Conservation (phyloP, 2,329 filamentous ascomycete genomes). For the Fusarium brachygibbosum region DNA sequence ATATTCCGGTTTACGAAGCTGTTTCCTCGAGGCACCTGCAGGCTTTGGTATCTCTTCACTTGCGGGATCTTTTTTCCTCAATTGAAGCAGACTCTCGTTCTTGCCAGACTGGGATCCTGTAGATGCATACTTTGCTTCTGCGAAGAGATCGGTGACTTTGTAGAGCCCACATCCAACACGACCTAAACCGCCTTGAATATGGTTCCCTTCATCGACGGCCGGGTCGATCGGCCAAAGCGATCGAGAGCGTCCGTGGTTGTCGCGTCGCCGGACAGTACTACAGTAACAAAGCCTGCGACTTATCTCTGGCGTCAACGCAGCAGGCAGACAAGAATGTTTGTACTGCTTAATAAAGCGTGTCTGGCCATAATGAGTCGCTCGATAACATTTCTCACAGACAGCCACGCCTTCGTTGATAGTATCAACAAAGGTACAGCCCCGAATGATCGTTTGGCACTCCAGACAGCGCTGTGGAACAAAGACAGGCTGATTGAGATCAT, state of each 20-base stretch:
- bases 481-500: constrained; percentile 22
- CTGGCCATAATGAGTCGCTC: constrained; percentile 48
- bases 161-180: constrained; percentile 20
- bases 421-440: constrained; percentile 48
- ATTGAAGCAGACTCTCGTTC: constrained; percentile 20
- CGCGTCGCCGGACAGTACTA: constrained; percentile 32
- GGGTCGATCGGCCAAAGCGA: constrained; percentile 41
- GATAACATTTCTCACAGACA: constrained; percentile 56
- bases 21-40: not conserved
- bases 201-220: not conserved
- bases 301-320: constrained; percentile 44
- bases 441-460: constrained; percentile 33
- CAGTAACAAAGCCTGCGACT: constrained; percentile 50
- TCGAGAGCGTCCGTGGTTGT: constrained; percentile 28
- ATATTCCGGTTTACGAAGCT: constrained; percentile 15
- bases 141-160: constrained; percentile 33
- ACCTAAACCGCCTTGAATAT: constrained; percentile 27
- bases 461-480: constrained; percentile 42
- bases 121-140: constrained; percentile 45
- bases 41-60: constrained; percentile 5
- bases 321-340: constrained; percentile 52
- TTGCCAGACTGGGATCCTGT: constrained; percentile 20
- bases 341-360: constrained; percentile 50
- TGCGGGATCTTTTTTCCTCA: constrained; percentile 6
- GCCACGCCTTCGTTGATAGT: constrained; percentile 2